Evolutionary conservation across 2,329 filamentous ascomycete species (phyloP), one percentile per base, ranked within the genome.

Genomic region (Alternaria rosae): DNA sequence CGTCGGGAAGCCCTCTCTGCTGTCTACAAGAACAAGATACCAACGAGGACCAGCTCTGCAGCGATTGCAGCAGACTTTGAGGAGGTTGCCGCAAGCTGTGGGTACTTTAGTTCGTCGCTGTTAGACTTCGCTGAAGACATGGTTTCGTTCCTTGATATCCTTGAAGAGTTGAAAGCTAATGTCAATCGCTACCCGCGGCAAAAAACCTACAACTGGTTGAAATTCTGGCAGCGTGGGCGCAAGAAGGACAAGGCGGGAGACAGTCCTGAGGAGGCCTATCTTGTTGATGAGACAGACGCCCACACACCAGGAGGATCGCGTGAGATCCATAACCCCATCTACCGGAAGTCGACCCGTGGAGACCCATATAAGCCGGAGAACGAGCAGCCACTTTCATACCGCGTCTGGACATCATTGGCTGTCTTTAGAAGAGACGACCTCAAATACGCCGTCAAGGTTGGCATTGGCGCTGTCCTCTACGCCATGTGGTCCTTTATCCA

Each of bases 11-110:
- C 95, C 0, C 82, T 99, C 7, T 85, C 89, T 59, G 86, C 91
- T 59, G 85, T 99, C 1, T 98, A 99, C 78, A 89, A 87, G 65
- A 91, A 87, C 54, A 93, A 93, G 62, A 89, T 93, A 70, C 84
- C 93, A 41, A 88, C 87, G 11, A 88, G 88, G 60, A 83, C 88
- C 4, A 86, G 88, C 43, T 89, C 91, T 0, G 85, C 92, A 54
- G 91, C 91, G 64, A 86, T 94, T 9, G 91, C 96, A 74, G 95
- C 94, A 3, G 95, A 98, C 77, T 93, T 97, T 59, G 95, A 99
- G 77, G 95, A 99, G 79, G 94, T 98, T 11, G 94, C 94, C 42
- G 94, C 95, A n/a, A 96, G 94, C 59, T 99, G 95, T 74, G 94
- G 95, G 0, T 94, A 98, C 79, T 99, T 98, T 76, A 94, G 92